Evolutionary conservation across 2,329 filamentous ascomycete species (phyloP).

Genomic region (Arthrobotrys iridis): DNA sequence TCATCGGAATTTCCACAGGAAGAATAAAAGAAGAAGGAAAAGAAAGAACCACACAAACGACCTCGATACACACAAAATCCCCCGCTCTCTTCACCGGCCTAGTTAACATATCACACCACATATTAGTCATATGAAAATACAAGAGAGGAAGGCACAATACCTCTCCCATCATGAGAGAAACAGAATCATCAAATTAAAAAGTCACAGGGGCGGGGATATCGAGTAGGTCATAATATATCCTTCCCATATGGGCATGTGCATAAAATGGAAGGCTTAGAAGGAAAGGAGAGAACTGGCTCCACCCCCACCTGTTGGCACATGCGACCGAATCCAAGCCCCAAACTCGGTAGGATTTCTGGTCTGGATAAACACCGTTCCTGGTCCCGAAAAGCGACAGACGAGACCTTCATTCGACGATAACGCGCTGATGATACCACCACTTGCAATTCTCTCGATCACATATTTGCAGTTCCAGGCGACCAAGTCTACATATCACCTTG

Average conservation of each 20-base stretch:
- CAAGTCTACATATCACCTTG: conserved; percentile 66
- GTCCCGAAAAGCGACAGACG: conserved; percentile 85
- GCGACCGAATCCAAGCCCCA: conserved; percentile 66
- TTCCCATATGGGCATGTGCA: not conserved
- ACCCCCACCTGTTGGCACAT: conserved; percentile 59
- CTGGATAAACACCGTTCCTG: conserved; percentile 90
- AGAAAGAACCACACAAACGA: not conserved
- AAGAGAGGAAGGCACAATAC: conserved; percentile 16
- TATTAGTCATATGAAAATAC: conserved; percentile 43
- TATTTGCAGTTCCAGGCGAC: conserved; percentile 98
- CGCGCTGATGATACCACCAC: conserved; percentile 90
- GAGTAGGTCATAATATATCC: not conserved
- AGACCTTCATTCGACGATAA: conserved; percentile 84
- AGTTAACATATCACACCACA: conserved; percentile 17
- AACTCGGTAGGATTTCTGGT: conserved; percentile 82
- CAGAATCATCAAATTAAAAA: not conserved
- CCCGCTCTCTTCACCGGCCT: conserved; percentile 29
- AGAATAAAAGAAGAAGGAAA: not conserved
- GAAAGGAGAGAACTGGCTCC: conserved; percentile 40
- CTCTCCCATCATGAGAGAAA: not conserved
- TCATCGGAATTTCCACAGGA: too few relatives aligned
- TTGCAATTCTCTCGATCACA: conserved; percentile 85
- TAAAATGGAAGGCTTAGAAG: conserved; percentile 18
- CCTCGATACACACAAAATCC: not conserved
- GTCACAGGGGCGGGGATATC: too few relatives aligned